These are phyloP conservation scores for Chrysanthemum seticuspe DNA, from an alignment of 129 eudicot species.

Conservation along the genomic window DNA sequence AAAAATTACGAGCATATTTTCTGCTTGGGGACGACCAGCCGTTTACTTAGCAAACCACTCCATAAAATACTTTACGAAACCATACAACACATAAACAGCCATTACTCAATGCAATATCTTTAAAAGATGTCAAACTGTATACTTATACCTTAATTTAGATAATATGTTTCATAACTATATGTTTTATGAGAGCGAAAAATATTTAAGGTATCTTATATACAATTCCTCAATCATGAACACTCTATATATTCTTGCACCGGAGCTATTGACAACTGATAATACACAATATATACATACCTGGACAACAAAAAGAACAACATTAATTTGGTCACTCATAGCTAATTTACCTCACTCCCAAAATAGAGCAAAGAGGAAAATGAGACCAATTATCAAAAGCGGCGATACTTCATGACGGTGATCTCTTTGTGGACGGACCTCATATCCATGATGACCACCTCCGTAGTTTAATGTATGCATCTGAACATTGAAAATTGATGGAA, in stretches of 20 bases:
- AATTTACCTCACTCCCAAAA: slow-evolving; percentile 47
- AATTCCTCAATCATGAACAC: slow-evolving; percentile 22
- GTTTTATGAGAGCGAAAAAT: neutral
- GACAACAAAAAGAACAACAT: slow-evolving; percentile 16
- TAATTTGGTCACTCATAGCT: slow-evolving; percentile 6
- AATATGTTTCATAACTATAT: neutral
- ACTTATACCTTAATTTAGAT: neutral
- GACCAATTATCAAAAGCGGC: slow-evolving; percentile 51
- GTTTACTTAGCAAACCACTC: no score
- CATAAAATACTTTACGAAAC: no score
- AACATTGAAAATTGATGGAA: slow-evolving; percentile 63
- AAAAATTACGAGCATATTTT: no score
- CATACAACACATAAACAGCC: no score
- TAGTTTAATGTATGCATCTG: slow-evolving; percentile 55
- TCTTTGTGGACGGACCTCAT: slow-evolving; percentile 12
- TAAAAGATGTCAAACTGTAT: neutral
- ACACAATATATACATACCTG: slow-evolving; percentile 17
- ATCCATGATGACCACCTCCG: slow-evolving; percentile 54
- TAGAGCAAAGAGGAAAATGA: slow-evolving; percentile 48
- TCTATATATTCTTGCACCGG: slow-evolving; percentile 21
- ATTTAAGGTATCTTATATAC: slow-evolving; percentile 24
- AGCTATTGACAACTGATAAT: slow-evolving; percentile 23
- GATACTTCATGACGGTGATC: slow-evolving; percentile 56
- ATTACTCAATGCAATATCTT: neutral
- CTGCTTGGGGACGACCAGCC: no score